Base-by-base conservation (phyloP, 2,329 filamentous ascomycete genomes). In the Chrysoporthe deuterocubensis region DNA sequence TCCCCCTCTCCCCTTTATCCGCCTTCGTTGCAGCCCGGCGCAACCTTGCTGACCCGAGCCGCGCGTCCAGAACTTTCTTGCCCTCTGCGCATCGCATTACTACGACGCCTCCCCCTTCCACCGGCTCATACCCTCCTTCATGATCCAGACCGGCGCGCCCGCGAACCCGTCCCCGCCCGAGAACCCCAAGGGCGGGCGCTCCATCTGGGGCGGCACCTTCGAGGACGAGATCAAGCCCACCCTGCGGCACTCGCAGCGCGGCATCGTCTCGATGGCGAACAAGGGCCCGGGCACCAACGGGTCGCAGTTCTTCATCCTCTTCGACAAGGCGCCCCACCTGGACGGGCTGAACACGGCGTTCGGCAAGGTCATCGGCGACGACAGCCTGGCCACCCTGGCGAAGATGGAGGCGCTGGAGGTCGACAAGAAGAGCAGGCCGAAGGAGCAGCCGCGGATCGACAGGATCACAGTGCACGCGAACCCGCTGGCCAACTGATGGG, bases 281-380 rank as follows among this genome's bases (percentile, higher is more conserved):
- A 91, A 91, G 74, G 91, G 91, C 0, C 88, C 89, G 1, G 85
- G 84, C 34, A 92, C 90, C 54, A 94, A 94, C 75, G 90, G 89
- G 18, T 91, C 87, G 61, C 92, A 96, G 77, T 96, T 96, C 80
- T 96, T 94, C 78, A 83, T 96, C 69, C 88, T 90, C 1, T 91
- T 94, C 73, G 91, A 91, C 69, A 89, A 91, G 72, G 91, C 92
- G 37, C 87, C 91, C 48, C 93, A 96, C 80, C 82, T 96, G 54
- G 93, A 96, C 77, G 92, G 92, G 4, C 87, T 93, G 76, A 96
- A 96, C 76, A 94, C 92, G 0, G 90, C 95, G 1, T 95, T 96
- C 79, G 92, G 92, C 13, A 89, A 90, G 77, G 83, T 95, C 44
- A 83, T 90, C 66, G 89, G 86, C 48, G 89, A 90, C 72, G 88